Evolutionary conservation across 2,329 filamentous ascomycete species (phyloP), one percentile per base, ranked within the genome.

Genomic region (Truncatella angustata): DNA sequence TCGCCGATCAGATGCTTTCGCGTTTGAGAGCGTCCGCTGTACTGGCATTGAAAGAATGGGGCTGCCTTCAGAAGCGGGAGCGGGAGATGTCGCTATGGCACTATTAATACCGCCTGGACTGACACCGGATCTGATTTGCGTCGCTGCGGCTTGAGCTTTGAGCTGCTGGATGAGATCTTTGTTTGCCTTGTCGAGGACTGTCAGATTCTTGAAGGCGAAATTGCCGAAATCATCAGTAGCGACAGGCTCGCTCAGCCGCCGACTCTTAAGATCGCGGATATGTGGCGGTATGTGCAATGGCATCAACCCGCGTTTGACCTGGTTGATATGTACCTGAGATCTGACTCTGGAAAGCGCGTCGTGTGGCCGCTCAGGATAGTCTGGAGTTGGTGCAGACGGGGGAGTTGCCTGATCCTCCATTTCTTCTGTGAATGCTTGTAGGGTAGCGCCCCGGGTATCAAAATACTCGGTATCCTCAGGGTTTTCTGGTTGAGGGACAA

Each of bases 401-500:
- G 91, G 89, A 1, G 91, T 87, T 37, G 80, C 73, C 64, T 95
- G 90, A 62, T 97, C 94, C 66, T 97, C 93, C 63, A 97, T 87
- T 67, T 99, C 94, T 57, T 96, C 91, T 1, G 88, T 86, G 68
- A 99, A 99, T 3, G 90, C 89, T 63, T 96, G 90, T 59, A 97
- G 79, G 1, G 91, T 95, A 14, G 94, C 94, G 24, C 94, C 94
- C 58, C 94, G 84, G 20, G 90, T 74, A 71, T 99, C 94, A 61
- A 99, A 99, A 66, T 99, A 99, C 65, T 99, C 95, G 0, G 94
- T 99, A 64, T 99, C 93, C 68, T 99, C 94, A 0, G 91, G 92
- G 60, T 99, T 93, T 64, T 96, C 91, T 1, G 89, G 87, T 36
- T 90, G 88, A 0, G 94, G 94, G 10, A 99, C 88, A 66, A 99